Evolutionary conservation across 2,329 filamentous ascomycete genomes (phyloP).

Genomic region (Fusarium falciforme): DNA sequence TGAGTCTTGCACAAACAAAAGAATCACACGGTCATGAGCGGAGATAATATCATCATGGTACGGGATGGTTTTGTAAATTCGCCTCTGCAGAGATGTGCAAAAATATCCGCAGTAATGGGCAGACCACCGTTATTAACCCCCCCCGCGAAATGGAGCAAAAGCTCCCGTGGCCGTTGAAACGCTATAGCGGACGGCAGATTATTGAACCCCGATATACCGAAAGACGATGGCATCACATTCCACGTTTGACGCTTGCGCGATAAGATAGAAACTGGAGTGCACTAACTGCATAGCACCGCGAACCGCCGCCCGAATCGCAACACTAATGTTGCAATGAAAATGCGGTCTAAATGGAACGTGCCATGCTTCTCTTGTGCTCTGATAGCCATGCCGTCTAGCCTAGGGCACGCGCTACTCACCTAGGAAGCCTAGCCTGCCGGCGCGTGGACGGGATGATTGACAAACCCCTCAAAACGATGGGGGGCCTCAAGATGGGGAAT

Average conservation of each 20-base stretch:
- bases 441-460: not conserved
- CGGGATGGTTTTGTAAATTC: not conserved
- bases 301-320: not conserved
- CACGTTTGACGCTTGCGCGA: not conserved
- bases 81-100: not conserved
- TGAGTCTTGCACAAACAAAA: not conserved
- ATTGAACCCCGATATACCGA: not conserved
- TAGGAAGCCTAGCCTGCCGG: not conserved
- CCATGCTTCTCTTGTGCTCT: not conserved
- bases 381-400: not conserved
- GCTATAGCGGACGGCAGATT: not conserved
- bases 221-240: not conserved
- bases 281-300: not conserved
- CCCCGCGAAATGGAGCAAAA: not conserved
- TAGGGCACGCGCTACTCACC: not conserved
- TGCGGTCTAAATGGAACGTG: not conserved
- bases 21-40: not conserved
- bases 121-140: not conserved
- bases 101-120: not conserved
- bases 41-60: not conserved
- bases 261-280: not conserved
- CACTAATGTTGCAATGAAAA: not conserved
- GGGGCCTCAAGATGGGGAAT: not conserved
- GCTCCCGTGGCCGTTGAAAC: not conserved
- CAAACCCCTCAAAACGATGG: constrained; percentile 2